phyloP scores from a whole-genome alignment of 768 basidiomycete species.

The Gymnopilus junonius region DNA sequence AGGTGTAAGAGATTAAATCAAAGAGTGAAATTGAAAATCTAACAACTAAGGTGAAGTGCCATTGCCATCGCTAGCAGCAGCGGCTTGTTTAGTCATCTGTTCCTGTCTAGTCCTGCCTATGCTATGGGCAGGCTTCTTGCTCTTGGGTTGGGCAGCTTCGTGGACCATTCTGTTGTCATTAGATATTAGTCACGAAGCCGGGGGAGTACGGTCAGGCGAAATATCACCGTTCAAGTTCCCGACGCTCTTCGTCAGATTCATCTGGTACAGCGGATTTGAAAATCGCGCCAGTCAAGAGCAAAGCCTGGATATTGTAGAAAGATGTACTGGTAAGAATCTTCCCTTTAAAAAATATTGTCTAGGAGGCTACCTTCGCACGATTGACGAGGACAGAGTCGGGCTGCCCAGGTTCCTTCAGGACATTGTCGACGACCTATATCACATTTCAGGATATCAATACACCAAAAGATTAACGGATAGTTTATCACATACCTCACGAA shows the following conservation, averaged over 20 bases:
- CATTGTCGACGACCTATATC: conserved; percentile 85
- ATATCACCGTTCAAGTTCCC: conserved; percentile 88
- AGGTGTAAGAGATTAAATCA: not conserved
- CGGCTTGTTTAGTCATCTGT: conserved; percentile 37
- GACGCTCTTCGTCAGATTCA: conserved; percentile 90
- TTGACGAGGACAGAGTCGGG: conserved; percentile 74
- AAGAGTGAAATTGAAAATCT: not conserved
- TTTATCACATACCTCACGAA: conserved; percentile 58
- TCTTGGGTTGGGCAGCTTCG: conserved; percentile 78
- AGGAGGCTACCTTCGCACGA: conserved; percentile 77
- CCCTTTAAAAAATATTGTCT: not conserved
- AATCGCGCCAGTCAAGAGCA: conserved; percentile 88
- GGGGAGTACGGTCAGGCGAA: conserved; percentile 3
- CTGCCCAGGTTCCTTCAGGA: conserved; percentile 78
- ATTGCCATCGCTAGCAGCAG: conserved; percentile 4
- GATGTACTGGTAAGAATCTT: not conserved
- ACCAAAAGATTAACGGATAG: not conserved
- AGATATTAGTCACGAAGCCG: not conserved
- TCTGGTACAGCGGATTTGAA: conserved; percentile 88
- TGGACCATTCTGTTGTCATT: conserved; percentile 73
- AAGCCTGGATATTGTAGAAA: conserved; percentile 53
- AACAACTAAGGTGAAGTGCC: not conserved
- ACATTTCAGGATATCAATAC: conserved; percentile 41
- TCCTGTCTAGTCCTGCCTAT: conserved; percentile 44
- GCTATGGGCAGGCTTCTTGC: conserved; percentile 49